phyloP scores from a whole-genome alignment of 495 filamentous ascomycete genomes.

The Aspergillus steynii region DNA sequence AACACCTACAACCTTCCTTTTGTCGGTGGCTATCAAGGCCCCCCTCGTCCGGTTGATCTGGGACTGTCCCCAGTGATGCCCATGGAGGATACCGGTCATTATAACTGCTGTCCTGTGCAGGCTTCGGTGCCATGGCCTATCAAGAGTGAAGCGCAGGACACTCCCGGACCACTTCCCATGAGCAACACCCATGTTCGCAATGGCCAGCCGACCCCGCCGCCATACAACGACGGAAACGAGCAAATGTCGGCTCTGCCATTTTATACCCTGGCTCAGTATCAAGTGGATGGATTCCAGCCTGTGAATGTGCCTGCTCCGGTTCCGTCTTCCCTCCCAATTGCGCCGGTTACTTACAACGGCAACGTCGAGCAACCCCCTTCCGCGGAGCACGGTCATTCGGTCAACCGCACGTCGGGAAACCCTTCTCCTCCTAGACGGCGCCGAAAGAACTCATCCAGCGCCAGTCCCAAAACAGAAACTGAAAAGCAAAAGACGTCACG shows the following conservation, averaged over 20 bases:
- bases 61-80: background rate
- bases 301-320: background rate
- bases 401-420: background rate
- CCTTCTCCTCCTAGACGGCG: background rate
- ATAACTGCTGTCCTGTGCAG: background rate
- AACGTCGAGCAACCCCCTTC: background rate
- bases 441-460: background rate
- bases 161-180: conserved; percentile 26
- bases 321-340: background rate
- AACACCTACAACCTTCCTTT: background rate
- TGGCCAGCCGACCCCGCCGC: conserved; percentile 46
- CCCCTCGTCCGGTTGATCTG: background rate
- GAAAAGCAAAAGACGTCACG: conserved; percentile 32
- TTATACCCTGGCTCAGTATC: conserved; percentile 5
- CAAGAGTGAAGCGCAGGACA: conserved; percentile 26
- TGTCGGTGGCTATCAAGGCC: background rate
- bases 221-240: conserved; percentile 27
- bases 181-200: conserved; percentile 42
- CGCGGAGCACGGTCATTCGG: background rate
- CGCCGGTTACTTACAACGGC: background rate
- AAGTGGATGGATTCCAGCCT: background rate
- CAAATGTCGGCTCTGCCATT: conserved; percentile 16
- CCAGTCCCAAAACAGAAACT: background rate
- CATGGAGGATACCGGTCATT: background rate
- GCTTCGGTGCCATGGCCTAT: conserved; percentile 24